Base-by-base conservation (phyloP, 2,329 filamentous ascomycete species). In the Colletotrichum sp. region DNA sequence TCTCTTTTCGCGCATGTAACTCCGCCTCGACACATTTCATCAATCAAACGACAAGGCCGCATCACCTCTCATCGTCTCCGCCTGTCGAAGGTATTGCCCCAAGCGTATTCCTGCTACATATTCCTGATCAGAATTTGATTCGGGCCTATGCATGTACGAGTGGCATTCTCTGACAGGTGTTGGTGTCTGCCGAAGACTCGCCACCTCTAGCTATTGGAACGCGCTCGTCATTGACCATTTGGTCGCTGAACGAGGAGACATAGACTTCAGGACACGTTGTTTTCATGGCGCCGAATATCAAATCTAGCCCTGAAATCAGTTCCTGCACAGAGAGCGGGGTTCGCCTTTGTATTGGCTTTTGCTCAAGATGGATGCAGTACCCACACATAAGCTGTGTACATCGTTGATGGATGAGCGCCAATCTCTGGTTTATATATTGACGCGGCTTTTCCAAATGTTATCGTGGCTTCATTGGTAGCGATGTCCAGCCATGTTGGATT, bases 181-280 rank as follows among this genome's bases (percentile, higher is more conserved):
- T 52, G n/a, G 1, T 52, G n/a, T 52, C n/a, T n/a, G 43, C 43
- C 43, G 12, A 52, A 21, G 43, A 21, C 43, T 52, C 6, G 6
- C 43, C 43, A 52, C 43, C 43, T 24, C 9, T 52, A 21, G 4
- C n/a, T 52, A 1, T 48, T n/a, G 38, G 6, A 48, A 7, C 38
- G n/a, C n/a, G 0, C n/a, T 21, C n/a, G 6, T 52, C n/a, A 7
- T 52, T 1, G n/a, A 8, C 18, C 2, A n/a, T 3, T 52, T 52
- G 43, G 43, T 21, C 43, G 43, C 43, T 52, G 43, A 52, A 52
- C 43, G 43, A 21, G 12, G n/a, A 52, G 6, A 52, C 38, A 6
- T 2, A 48, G 9, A 12, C 18, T 48, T 12, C 15, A n/a, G 18
- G 8, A 2, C 5, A 52, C 43, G n/a, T 21, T 13, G 6, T 52